Percentiles rank a stretch among this genome's conserved stretches.
Conservation (phyloP, 2,329 filamentous ascomycete genomes). For the Aureobasidium subglaciale region DNA sequence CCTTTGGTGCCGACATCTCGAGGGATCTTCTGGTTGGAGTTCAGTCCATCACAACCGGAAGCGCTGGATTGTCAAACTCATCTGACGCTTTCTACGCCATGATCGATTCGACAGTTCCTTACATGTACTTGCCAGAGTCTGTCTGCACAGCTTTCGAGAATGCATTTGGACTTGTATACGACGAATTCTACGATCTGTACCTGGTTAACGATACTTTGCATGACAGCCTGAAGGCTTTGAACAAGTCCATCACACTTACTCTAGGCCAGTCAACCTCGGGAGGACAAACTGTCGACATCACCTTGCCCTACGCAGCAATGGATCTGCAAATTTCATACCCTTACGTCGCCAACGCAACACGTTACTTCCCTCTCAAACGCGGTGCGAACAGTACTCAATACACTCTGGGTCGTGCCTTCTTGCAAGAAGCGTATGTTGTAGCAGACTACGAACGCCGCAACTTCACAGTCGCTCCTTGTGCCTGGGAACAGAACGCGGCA, state of each 20-base stretch:
- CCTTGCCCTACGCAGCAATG: conserved; percentile 31
- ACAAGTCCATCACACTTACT: conserved; percentile 30
- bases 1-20: conserved; percentile 26
- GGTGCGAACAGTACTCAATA: conserved; percentile 29
- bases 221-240: conserved; percentile 20
- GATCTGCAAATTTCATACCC: conserved; percentile 28
- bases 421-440: conserved; percentile 34
- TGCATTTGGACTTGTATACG: conserved; percentile 30
- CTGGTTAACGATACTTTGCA: conserved; percentile 29
- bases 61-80: conserved; percentile 16
- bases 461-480: conserved; percentile 31
- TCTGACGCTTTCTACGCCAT: conserved; percentile 39
- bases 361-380: conserved; percentile 31
- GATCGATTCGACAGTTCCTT: conserved; percentile 59
- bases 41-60: conserved; percentile 24
- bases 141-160: conserved; percentile 31
- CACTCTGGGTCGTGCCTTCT: conserved; percentile 31
- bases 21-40: conserved; percentile 30
- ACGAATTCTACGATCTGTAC: conserved; percentile 26
- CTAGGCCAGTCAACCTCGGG: conserved; percentile 21
- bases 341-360: conserved; percentile 21
- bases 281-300: conserved; percentile 27
- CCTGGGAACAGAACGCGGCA: conserved; percentile 25
- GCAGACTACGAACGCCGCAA: conserved; percentile 31
- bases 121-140: conserved; percentile 53